Base-by-base conservation (phyloP, 495 filamentous ascomycete genomes). In the Viridothelium virens region DNA sequence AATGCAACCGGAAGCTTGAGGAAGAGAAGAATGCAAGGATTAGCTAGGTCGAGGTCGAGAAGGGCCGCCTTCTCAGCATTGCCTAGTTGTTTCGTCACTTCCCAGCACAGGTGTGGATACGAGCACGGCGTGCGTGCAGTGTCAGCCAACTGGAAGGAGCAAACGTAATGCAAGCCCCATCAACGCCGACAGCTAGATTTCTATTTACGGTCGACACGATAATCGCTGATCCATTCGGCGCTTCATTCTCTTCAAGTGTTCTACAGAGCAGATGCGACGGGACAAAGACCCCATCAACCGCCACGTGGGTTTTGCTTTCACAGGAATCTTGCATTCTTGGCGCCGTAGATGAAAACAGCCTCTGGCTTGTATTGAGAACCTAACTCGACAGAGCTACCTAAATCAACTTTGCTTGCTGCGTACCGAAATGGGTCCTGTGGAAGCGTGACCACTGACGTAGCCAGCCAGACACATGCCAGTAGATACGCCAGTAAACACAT, bases 401-500 rank as follows among this genome's bases (percentile, higher is more conserved):
- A 25, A 25, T 25, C 25, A 25, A 25, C 53, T 59, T 36, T 9
- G 5, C 2, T 36, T 3, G 5, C 53, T 3, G 2, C 25, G 10
- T 37, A 3, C 34, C 3, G 9, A 41, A 10, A 33, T 10, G 36
- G n/a, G n/a, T 33, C 59, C 18, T 18, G 59, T 14, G 33, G n/a
- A 62, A 62, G 59, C 53, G 53, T 59, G n/a, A 36, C 18, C 53
- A 59, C 18, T 7, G 14, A 44, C 14, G 41, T 44, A 44, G 41
- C 41, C 41, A 7, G 41, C 0, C 41, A 14, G 7, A 44, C 41
- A 59, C 6, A 59, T 31, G 48, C n/a, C 48, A 53, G 11, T 18
- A 36, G 36, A 7, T 59, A 14, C 31, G 5, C 53, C 41, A 44
- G 41, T 14, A 59, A 18, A 7, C 7, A 59, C 53, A 14, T 6